These are phyloP conservation scores for Amauroascus verrucosus DNA, from an alignment of 2,329 filamentous ascomycete genomes.

Conservation along the genomic window DNA sequence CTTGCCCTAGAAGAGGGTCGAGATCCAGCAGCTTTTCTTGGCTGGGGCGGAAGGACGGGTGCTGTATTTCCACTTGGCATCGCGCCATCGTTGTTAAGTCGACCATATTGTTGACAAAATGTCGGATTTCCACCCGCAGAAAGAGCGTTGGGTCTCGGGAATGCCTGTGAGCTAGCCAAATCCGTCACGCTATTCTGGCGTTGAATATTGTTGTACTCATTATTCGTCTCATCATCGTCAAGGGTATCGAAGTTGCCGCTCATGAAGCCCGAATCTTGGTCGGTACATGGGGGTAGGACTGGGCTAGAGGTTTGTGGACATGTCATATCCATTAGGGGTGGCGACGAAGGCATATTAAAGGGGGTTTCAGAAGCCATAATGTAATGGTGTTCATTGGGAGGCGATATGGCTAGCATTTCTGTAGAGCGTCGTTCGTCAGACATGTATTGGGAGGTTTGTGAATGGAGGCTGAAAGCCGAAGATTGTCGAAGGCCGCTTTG, in stretches of 20 bases:
- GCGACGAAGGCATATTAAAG: conserved; percentile 78
- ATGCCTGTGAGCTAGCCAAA: neutral
- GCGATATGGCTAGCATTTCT: conserved; percentile 40
- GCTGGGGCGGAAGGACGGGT: conserved; percentile 21
- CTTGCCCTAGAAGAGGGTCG: conserved; percentile 32
- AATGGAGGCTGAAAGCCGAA: conserved; percentile 32
- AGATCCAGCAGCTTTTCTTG: conserved; percentile 24
- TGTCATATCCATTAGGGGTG: conserved; percentile 61
- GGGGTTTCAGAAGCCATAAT: conserved; percentile 54
- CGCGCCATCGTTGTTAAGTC: conserved; percentile 16
- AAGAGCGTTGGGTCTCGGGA: neutral
- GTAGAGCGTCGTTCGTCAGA: conserved; percentile 27
- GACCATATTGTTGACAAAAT: neutral
- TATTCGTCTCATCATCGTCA: conserved; percentile 46
- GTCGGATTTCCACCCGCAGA: neutral
- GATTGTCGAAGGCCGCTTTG: conserved; percentile 53
- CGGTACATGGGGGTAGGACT: conserved; percentile 51
- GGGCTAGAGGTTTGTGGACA: conserved; percentile 70
- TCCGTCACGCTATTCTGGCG: neutral
- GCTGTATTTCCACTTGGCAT: conserved; percentile 19
- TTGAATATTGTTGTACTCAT: conserved; percentile 3
- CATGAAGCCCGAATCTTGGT: conserved; percentile 70
- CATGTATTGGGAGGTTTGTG: conserved; percentile 30
- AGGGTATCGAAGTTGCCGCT: conserved; percentile 65
- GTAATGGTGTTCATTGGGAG: conserved; percentile 41